Base-by-base conservation (phyloP, 1,284 basidiomycete species). In the Microstroma glucosiphilum region DNA sequence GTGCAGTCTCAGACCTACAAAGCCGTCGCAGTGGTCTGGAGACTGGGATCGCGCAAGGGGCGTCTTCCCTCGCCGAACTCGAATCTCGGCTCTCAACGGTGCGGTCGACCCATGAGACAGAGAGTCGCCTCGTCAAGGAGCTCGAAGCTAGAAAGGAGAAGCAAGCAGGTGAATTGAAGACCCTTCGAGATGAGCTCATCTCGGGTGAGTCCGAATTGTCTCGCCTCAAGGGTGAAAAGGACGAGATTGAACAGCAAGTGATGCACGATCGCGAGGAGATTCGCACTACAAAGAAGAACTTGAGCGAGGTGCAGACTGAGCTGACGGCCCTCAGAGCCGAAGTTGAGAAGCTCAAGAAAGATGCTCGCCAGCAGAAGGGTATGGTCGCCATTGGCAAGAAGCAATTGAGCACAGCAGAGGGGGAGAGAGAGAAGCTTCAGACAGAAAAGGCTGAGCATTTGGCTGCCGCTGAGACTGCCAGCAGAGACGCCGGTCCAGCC, bases 261-360 rank as follows among this genome's bases (percentile, higher is more conserved):
- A 80, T 99, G 69, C 84, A 89, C 40, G 96, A 97, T 80, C 96
- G 96, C 81, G 96, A 99, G 79, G 93, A 97, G 65, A 87, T 91
- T 1, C 84, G 94, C 48, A 90, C 88, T 37, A 81, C 96, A 65
- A 89, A 96, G 76, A 86, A 87, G 70, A 87, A 85, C 72, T 89
- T 94, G 86, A 82, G 87, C 25, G 91, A 93, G 76, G 84, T 88
- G 17, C 86, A 88, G 26, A 84, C 87, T 63, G 87, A 92, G 80
- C 88, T 88, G 51, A 86, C 88, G 54, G 79, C 81, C 8, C 79
- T 89, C 60, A 92, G 89, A 81, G 83, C 82, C 9, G 86, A 89
- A 68, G 82, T 92, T 49, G 96, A 97, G 79, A 93, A 91, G 82
- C 80, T 87, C 56, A 92, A 88, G 82, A 96, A 92, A 81, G 92